These are phyloP conservation scores for Coleophoma eucalyptorum DNA, from an alignment of 2,329 filamentous ascomycete species.

Conservation along the genomic window DNA sequence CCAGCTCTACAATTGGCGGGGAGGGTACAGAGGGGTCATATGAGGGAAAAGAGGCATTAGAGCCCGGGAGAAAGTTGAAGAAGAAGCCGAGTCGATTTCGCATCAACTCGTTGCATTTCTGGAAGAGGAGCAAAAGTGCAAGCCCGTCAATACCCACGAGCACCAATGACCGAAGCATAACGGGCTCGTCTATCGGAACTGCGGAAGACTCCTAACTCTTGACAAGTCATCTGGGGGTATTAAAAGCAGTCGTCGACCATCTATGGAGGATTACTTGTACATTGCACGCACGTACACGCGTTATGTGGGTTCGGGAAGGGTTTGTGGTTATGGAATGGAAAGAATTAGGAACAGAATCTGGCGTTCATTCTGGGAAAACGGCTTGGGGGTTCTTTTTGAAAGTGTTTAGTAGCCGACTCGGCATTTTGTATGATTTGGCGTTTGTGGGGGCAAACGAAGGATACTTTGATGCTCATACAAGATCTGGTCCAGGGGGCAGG, in stretches of 20 bases:
- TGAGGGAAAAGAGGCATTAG: constrained; percentile 7
- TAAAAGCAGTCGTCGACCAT: neutral
- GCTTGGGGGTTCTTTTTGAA: no score
- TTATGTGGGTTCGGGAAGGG: neutral
- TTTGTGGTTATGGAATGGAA: neutral
- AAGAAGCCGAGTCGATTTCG: constrained; percentile 62
- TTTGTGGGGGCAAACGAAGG: neutral
- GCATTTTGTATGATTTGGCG: neutral
- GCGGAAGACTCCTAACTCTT: no score
- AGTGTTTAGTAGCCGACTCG: no score
- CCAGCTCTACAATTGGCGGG: constrained; percentile 4
- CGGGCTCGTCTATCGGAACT: no score
- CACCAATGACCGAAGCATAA: neutral
- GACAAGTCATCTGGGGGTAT: no score
- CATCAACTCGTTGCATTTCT: constrained; percentile 42
- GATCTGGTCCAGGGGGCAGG: no score
- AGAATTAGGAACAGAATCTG: neutral
- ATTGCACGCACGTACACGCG: neutral
- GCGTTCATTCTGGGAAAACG: neutral
- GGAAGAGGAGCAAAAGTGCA: constrained; percentile 25
- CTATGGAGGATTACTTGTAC: neutral
- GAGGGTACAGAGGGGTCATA: constrained; percentile 1
- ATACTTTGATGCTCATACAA: no score
- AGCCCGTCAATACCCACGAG: constrained; percentile 19
- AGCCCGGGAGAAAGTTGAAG: constrained; percentile 44